Conservation (phyloP, 805 yeast species). For the Zygosaccharomyces gambellarensis region DNA sequence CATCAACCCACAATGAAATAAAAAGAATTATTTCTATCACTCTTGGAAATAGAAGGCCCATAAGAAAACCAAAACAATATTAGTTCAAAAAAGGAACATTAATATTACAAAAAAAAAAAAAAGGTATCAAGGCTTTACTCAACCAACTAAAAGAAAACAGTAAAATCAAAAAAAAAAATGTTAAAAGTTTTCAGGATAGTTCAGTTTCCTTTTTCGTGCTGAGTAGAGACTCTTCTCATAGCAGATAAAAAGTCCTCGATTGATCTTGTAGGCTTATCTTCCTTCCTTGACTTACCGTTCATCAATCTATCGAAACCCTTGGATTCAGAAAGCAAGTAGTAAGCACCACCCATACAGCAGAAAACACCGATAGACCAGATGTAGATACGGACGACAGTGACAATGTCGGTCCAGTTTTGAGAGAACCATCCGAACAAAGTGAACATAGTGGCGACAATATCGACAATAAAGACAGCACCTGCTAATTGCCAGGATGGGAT, state of each 20-base stretch:
- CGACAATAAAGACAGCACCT: conserved; percentile 89
- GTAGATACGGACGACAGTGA: conserved; percentile 91
- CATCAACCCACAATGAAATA: not conserved
- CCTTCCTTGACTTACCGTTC: conserved; percentile 71
- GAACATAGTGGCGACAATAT: conserved; percentile 88
- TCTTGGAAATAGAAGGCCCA: not conserved
- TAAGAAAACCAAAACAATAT: not conserved
- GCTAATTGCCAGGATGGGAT: conserved; percentile 93
- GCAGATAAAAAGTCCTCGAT: conserved; percentile 80
- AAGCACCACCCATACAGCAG: conserved; percentile 95
- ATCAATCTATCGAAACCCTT: conserved; percentile 75
- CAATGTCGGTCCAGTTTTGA: conserved; percentile 95
- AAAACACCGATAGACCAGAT: conserved; percentile 94
- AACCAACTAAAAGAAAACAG: conserved; percentile 3
- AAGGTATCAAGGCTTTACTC: conserved; percentile 4
- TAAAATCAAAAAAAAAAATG: conserved; percentile 5
- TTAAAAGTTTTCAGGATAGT: conserved; percentile 6
- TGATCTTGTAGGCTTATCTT: conserved; percentile 56
- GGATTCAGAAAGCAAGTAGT: conserved; percentile 85
- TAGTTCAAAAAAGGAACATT: conserved; percentile 1
- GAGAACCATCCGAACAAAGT: conserved; percentile 96
- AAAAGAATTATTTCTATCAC: not conserved
- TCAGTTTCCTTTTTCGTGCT: conserved; percentile 76
- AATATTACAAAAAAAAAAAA: conserved; percentile 6
- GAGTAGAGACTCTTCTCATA: conserved; percentile 86